These are phyloP conservation scores for Bothriochloa decipiens DNA, from an alignment of 176 grass and related monocot species.

Conservation along the genomic window DNA sequence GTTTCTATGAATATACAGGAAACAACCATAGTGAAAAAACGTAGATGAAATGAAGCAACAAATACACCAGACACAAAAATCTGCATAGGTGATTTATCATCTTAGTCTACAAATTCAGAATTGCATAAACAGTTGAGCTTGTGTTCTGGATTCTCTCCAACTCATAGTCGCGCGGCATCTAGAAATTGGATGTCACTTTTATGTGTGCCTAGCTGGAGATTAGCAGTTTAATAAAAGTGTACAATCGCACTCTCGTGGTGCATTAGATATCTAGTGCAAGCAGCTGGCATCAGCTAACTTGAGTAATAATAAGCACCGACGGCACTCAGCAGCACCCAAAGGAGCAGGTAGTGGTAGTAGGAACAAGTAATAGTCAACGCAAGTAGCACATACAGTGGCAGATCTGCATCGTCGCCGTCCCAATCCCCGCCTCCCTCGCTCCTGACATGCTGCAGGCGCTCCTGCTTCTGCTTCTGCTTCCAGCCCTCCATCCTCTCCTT, in stretches of 20 bases:
- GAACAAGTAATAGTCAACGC: neutral
- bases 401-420: conserved; percentile 73
- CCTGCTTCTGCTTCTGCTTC: conserved; percentile 97
- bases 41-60: neutral
- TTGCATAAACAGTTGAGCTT: too few relatives aligned
- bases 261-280: conserved; percentile 4
- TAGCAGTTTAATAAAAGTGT: neutral
- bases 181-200: neutral
- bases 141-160: too few relatives aligned
- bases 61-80: neutral
- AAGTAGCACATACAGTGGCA: conserved; percentile 68
- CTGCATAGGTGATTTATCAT: neutral
- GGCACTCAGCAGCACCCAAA: neutral
- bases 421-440: conserved; percentile 50
- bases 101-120: neutral
- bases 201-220: neutral
- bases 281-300: neutral
- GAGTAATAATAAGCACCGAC: neutral
- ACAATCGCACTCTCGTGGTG: neutral
- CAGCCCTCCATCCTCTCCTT: conserved; percentile 81
- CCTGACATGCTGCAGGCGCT: conserved; percentile 56
- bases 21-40: neutral
- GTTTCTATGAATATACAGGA: neutral
- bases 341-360: neutral
- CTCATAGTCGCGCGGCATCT: too few relatives aligned